Conservation (phyloP, 768 basidiomycete genomes). For the Mrakia frigida region DNA sequence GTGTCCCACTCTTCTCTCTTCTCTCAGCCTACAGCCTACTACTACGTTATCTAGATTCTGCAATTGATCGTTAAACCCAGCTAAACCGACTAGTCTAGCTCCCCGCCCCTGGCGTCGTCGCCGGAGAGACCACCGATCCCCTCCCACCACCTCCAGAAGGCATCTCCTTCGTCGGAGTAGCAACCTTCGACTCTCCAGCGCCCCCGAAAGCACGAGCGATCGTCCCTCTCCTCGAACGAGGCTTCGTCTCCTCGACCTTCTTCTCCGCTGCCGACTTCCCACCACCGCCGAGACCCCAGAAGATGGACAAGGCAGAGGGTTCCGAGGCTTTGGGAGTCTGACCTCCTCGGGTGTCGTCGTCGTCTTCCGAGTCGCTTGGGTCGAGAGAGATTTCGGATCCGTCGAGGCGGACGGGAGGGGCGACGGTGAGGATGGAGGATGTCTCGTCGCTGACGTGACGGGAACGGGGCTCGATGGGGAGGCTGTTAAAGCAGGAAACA, state of each 20-base stretch:
- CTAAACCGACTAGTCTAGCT: not conserved
- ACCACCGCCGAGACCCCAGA: conserved; percentile 25
- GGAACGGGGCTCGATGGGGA: not conserved
- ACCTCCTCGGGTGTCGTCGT: conserved; percentile 6
- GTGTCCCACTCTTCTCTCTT: too few species aligned
- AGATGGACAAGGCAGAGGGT: conserved; percentile 4
- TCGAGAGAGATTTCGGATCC: not conserved
- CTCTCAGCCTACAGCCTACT: too few species aligned
- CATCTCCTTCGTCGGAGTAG: not conserved
- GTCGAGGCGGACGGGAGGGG: not conserved
- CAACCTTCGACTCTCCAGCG: not conserved
- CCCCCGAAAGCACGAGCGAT: conserved; percentile 1
- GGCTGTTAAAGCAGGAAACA: not conserved
- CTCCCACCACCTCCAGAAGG: not conserved
- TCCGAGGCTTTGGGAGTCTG: conserved; percentile 19
- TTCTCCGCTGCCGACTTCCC: not conserved
- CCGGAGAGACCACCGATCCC: not conserved
- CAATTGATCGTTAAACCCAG: not conserved
- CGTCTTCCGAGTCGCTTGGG: conserved; percentile 12
- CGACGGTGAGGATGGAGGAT: not conserved
- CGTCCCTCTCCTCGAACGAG: conserved; percentile 9
- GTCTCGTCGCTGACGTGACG: not conserved
- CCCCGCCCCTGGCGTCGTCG: not conserved
- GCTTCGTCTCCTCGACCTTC: conserved; percentile 5
- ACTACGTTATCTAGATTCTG: too few species aligned